Percentiles rank a stretch among this genome's conserved stretches.
Conservation (phyloP, 495 filamentous ascomycete species). For the Neurospora sp. region DNA sequence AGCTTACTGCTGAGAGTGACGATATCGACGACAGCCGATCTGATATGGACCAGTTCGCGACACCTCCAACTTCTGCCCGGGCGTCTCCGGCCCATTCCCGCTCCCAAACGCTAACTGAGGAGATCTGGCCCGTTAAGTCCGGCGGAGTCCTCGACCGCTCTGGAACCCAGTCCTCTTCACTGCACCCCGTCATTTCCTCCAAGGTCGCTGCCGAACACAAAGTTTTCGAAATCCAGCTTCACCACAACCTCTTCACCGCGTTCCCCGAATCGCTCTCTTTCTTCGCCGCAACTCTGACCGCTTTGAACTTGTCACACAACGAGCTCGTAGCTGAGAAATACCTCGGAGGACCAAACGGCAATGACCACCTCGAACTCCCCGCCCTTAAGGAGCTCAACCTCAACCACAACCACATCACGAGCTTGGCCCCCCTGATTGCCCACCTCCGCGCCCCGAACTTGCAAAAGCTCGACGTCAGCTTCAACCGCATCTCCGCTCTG, state of each 20-base stretch:
- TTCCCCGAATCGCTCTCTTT: conserved; percentile 61
- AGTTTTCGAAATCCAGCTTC: conserved; percentile 49
- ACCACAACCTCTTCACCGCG: conserved; percentile 61
- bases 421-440: conserved; percentile 49
- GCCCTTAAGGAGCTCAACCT: conserved; percentile 67
- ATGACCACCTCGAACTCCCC: conserved; percentile 55
- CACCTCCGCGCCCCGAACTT: conserved; percentile 62
- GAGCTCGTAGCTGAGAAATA: conserved; percentile 51
- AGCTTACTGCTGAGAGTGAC: conserved; percentile 11
- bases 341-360: conserved; percentile 27
- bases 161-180: conserved; percentile 46
- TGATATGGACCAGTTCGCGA: conserved; percentile 62
- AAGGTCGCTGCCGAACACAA: conserved; percentile 37
- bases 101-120: conserved; percentile 28
- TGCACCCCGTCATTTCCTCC: conserved; percentile 42
- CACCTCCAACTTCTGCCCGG: conserved; percentile 40
- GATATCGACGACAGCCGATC: conserved; percentile 38
- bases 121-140: conserved; percentile 54
- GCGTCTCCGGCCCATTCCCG: conserved; percentile 32
- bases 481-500: conserved; percentile 63
- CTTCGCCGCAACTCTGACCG: conserved; percentile 57
- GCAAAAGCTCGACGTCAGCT: conserved; percentile 65
- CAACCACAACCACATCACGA: conserved; percentile 54
- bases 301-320: conserved; percentile 74
- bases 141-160: conserved; percentile 68